Conservation (phyloP, 2,329 filamentous ascomycete species). For the Fusarium neocosmosporiellum region DNA sequence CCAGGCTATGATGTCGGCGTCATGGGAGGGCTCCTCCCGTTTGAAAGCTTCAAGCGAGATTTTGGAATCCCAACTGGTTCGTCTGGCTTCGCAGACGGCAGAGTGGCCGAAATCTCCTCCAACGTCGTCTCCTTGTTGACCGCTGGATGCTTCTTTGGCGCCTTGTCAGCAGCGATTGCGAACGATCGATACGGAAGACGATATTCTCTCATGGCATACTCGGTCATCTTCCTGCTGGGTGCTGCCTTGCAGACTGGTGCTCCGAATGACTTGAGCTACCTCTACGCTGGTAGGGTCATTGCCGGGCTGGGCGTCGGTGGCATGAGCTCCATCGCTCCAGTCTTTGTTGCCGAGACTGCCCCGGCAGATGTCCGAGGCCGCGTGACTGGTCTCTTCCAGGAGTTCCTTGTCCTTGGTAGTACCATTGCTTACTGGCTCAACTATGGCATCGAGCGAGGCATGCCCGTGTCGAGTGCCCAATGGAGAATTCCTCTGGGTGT, state of each 20-base stretch:
- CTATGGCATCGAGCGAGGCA: constrained; percentile 27
- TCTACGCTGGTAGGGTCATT: neutral
- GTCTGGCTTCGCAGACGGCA: neutral
- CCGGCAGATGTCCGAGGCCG: constrained; percentile 35
- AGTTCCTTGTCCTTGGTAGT: constrained; percentile 36
- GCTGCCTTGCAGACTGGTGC: constrained; percentile 3
- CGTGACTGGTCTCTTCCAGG: constrained; percentile 37
- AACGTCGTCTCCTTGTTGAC: constrained; percentile 1
- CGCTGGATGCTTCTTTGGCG: neutral
- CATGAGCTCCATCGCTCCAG: constrained; percentile 38
- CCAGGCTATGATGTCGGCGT: neutral
- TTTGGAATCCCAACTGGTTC: neutral
- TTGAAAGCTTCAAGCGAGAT: neutral
- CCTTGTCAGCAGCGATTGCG: neutral
- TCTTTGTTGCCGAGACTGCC: constrained; percentile 38
- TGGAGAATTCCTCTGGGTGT: constrained; percentile 26
- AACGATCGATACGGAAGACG: constrained; percentile 3
- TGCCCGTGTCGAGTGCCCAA: constrained; percentile 25
- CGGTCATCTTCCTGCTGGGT: neutral
- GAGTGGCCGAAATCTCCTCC: neutral
- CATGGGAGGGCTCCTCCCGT: neutral
- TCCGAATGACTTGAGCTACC: neutral
- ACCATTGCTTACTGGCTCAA: constrained; percentile 31
- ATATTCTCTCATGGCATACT: constrained; percentile 1
- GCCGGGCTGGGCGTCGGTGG: constrained; percentile 39